A percentile compares a stretch with the other conserved stretches of the same genome.
These are phyloP conservation scores for Colletotrichum tropicale DNA, from an alignment of 2,329 filamentous ascomycete genomes.

Conservation along the genomic window DNA sequence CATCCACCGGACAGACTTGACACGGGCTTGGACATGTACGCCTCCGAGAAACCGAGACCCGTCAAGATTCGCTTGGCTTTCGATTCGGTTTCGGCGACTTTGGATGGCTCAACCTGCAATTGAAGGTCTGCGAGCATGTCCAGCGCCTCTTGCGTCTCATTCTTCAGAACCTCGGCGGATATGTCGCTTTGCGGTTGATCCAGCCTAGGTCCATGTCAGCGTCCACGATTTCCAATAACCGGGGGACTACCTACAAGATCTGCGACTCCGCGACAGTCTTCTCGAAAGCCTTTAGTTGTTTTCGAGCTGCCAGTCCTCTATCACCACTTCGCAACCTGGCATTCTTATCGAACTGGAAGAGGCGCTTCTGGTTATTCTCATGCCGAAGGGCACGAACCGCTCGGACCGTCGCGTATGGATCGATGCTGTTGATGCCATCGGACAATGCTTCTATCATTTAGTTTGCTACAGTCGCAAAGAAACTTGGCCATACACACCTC, in stretches of 20 bases:
- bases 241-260: conserved; percentile 43
- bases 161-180: conserved; percentile 57
- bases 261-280: conserved; percentile 65
- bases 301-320: conserved; percentile 76
- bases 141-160: conserved; percentile 71
- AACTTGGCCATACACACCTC: conserved; percentile 42
- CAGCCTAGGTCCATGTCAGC: conserved; percentile 33
- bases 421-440: conserved; percentile 62
- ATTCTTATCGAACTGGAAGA: conserved; percentile 76
- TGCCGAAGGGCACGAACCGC: conserved; percentile 67
- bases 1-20: conserved; percentile 77
- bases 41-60: conserved; percentile 74
- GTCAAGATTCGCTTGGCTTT: conserved; percentile 69
- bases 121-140: conserved; percentile 75
- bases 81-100: conserved; percentile 66
- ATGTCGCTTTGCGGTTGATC: conserved; percentile 62
- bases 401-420: conserved; percentile 62
- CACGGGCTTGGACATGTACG: conserved; percentile 63
- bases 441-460: conserved; percentile 53
- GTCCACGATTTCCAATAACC: neutral
- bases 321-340: conserved; percentile 77
- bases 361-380: conserved; percentile 62
- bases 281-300: conserved; percentile 73
- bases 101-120: conserved; percentile 69
- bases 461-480: neutral